Conservation (phyloP, 1,139 yeast genomes). For the Zhuliangozyma blackwelliae region DNA sequence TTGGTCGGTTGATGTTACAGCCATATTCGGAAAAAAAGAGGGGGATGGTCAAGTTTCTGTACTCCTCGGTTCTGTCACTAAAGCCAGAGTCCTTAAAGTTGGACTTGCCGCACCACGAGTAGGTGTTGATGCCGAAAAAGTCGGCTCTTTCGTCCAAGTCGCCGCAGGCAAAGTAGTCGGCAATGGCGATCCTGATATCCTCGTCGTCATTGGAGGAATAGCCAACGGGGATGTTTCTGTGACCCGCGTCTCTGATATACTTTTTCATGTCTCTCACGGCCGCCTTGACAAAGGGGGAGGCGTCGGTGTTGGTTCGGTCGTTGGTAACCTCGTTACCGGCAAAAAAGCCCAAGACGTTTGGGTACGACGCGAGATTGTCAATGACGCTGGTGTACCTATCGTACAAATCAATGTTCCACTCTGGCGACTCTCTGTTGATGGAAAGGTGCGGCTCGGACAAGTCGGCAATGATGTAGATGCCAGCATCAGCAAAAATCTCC, state of each 20-base stretch:
- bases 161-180: constrained; percentile 79
- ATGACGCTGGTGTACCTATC: constrained; percentile 75
- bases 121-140: constrained; percentile 87
- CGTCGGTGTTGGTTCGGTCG: constrained; percentile 44
- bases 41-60: constrained; percentile 67
- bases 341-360: constrained; percentile 86
- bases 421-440: constrained; percentile 71
- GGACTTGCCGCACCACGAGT: constrained; percentile 85
- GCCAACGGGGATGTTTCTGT: constrained; percentile 83
- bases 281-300: constrained; percentile 84
- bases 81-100: constrained; percentile 71
- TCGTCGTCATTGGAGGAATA: constrained; percentile 88
- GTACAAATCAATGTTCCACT: constrained; percentile 64
- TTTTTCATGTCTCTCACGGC: constrained; percentile 87
- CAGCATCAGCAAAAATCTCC: constrained; percentile 80
- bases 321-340: constrained; percentile 88
- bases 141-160: constrained; percentile 67
- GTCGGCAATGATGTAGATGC: constrained; percentile 82
- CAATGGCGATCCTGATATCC: constrained; percentile 66
- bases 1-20: constrained; percentile 59
- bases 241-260: constrained; percentile 63
- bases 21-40: constrained; percentile 85
- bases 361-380: constrained; percentile 77
- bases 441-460: constrained; percentile 80
- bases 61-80: constrained; percentile 53